Conservation (phyloP, 2,329 filamentous ascomycete genomes). For the Diaporthe sp. region DNA sequence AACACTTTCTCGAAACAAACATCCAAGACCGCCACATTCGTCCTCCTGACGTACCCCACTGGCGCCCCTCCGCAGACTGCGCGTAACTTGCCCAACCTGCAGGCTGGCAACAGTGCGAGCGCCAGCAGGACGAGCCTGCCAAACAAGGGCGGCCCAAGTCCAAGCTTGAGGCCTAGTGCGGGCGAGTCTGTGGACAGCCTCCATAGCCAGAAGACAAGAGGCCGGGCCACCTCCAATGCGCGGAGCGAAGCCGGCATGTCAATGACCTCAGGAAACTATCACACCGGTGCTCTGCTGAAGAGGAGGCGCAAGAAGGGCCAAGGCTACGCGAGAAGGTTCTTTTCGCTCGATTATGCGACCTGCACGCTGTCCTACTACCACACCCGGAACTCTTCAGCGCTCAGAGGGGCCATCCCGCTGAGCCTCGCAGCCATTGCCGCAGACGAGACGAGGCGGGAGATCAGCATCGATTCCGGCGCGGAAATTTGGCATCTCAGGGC, state of each 20-base stretch:
- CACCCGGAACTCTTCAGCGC: slow-evolving; percentile 90
- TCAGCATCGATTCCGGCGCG: slow-evolving; percentile 95
- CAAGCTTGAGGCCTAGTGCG: slow-evolving; percentile 57
- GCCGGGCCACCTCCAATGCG: slow-evolving; percentile 63
- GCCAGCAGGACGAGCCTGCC: slow-evolving; percentile 66
- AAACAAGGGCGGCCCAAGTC: slow-evolving; percentile 57
- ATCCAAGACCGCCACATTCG: slow-evolving; percentile 94
- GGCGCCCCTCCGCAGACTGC: slow-evolving; percentile 81
- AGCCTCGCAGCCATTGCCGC: slow-evolving; percentile 92
- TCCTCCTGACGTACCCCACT: slow-evolving; percentile 93
- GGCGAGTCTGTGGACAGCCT: slow-evolving; percentile 73
- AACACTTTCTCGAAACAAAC: slow-evolving; percentile 98
- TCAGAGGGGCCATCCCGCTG: slow-evolving; percentile 92
- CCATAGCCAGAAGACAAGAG: slow-evolving; percentile 60
- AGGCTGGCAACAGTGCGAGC: slow-evolving; percentile 53
- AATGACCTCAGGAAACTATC: slow-evolving; percentile 67
- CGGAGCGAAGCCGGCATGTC: slow-evolving; percentile 61
- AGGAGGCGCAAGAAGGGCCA: slow-evolving; percentile 93
- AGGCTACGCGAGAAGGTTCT: slow-evolving; percentile 92
- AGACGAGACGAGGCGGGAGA: slow-evolving; percentile 88
- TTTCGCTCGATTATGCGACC: slow-evolving; percentile 94
- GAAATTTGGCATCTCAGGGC: slow-evolving; percentile 97
- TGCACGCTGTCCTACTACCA: slow-evolving; percentile 97
- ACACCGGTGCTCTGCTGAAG: slow-evolving; percentile 90
- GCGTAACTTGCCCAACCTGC: slow-evolving; percentile 74